Conservation (phyloP, 2,329 filamentous ascomycete species). For the Pestalotiopsis sp. region DNA sequence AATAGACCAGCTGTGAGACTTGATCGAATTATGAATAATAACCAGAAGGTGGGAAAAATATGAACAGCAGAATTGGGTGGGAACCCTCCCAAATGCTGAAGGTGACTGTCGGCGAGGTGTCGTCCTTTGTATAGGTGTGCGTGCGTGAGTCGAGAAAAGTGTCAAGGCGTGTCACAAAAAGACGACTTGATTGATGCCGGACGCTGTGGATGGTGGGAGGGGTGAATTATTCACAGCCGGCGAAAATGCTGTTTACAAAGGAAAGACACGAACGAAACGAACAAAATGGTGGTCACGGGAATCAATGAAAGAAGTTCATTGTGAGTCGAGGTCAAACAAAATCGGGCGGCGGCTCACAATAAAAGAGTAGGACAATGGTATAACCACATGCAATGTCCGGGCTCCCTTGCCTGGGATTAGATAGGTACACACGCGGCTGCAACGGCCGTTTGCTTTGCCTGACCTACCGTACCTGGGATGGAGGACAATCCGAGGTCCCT, state of each 20-base stretch:
- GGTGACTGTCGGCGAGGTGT: neutral
- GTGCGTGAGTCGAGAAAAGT: constrained; percentile 2
- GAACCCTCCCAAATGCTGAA: neutral
- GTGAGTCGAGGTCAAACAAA: constrained; percentile 14
- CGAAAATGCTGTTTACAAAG: constrained; percentile 21
- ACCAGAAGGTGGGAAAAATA: constrained; percentile 2
- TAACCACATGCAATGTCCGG: neutral
- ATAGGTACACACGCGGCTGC: constrained; percentile 6
- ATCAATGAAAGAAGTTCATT: constrained; percentile 21
- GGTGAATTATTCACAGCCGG: constrained; percentile 15
- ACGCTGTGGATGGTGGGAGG: constrained; percentile 13
- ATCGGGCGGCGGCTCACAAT: neutral
- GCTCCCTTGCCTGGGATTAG: neutral
- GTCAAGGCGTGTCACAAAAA: constrained; percentile 21
- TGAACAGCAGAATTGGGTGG: neutral
- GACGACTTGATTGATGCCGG: constrained; percentile 9
- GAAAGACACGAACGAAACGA: constrained; percentile 18
- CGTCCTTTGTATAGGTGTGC: neutral
- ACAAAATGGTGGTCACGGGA: constrained; percentile 21
- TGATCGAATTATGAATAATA: constrained; percentile 12
- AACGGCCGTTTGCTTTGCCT: neutral
- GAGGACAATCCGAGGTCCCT: constrained; percentile 10
- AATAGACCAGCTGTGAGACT: constrained; percentile 29
- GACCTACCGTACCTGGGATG: neutral
- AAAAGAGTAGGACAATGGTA: constrained; percentile 7